These are phyloP conservation scores for Tephrocybe sp. DNA, from an alignment of 768 basidiomycete genomes.

Conservation along the genomic window DNA sequence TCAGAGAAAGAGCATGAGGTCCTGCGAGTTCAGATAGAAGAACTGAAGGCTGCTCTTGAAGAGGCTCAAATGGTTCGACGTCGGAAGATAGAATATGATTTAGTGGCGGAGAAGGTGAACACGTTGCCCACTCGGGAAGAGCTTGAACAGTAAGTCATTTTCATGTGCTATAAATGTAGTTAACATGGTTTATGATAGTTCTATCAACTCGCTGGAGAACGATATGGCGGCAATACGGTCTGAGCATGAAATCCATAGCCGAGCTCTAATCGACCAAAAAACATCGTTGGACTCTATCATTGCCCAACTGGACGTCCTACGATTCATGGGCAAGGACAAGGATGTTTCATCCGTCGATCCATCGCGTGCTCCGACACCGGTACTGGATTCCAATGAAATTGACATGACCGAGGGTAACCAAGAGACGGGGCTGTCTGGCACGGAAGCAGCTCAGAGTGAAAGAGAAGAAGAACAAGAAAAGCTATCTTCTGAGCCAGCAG, in stretches of 20 bases:
- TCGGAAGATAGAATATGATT: conserved; percentile 86
- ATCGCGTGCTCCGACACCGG: conserved; percentile 51
- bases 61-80: conserved; percentile 75
- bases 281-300: conserved; percentile 66
- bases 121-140: conserved; percentile 75
- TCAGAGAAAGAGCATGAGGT: conserved; percentile 72
- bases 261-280: conserved; percentile 68
- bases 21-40: conserved; percentile 69
- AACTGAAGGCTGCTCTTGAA: conserved; percentile 74
- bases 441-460: conserved; percentile 16
- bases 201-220: conserved; percentile 68
- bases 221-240: conserved; percentile 74
- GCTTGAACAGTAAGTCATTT: conserved; percentile 64
- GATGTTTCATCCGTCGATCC: conserved; percentile 46
- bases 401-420: conserved; percentile 18
- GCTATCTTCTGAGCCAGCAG: conserved; percentile 17
- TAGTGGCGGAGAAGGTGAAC: conserved; percentile 81
- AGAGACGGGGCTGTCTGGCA: neutral
- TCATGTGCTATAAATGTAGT: neutral
- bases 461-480: conserved; percentile 41
- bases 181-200: conserved; percentile 35
- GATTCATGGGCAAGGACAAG: conserved; percentile 68
- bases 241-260: conserved; percentile 75
- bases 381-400: conserved; percentile 31
- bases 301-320: conserved; percentile 56